Evolutionary conservation across 768 basidiomycete genomes (phyloP).

Genomic region (Boletus reticuloceps): DNA sequence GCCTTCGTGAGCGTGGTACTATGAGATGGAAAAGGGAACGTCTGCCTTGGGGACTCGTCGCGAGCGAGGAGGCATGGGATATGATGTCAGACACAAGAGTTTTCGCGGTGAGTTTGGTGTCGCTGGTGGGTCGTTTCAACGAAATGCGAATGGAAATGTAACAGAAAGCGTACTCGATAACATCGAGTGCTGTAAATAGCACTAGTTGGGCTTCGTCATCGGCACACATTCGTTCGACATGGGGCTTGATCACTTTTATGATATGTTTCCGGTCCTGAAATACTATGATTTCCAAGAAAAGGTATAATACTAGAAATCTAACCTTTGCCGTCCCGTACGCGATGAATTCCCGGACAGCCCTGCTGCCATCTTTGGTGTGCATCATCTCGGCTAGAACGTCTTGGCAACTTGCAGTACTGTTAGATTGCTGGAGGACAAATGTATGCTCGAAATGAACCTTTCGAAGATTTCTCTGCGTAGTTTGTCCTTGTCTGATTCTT

Average conservation of each 20-base stretch:
- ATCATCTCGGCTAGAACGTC: constrained; percentile 90
- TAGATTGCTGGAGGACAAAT: background rate
- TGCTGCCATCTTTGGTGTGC: constrained; percentile 89
- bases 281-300: background rate
- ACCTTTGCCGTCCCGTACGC: constrained; percentile 84
- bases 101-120: constrained; percentile 88
- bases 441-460: constrained; percentile 41
- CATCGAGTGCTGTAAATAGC: constrained; percentile 85
- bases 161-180: constrained; percentile 66
- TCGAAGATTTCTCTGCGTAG: constrained; percentile 79
- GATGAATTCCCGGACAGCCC: constrained; percentile 82
- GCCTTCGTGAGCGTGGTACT: constrained; percentile 75
- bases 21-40: constrained; percentile 81
- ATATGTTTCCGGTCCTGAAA: constrained; percentile 86
- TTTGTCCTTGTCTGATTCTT: constrained; percentile 70
- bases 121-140: constrained; percentile 44
- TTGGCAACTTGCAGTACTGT: constrained; percentile 53
- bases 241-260: constrained; percentile 84
- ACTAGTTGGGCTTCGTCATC: constrained; percentile 91
- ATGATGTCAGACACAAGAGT: constrained; percentile 72
- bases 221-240: constrained; percentile 82
- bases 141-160: background rate
- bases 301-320: background rate
- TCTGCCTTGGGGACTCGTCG: constrained; percentile 68
- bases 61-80: constrained; percentile 53